phyloP scores from a whole-genome alignment of 2,329 filamentous ascomycete species.

The Beauveria medogensis region DNA sequence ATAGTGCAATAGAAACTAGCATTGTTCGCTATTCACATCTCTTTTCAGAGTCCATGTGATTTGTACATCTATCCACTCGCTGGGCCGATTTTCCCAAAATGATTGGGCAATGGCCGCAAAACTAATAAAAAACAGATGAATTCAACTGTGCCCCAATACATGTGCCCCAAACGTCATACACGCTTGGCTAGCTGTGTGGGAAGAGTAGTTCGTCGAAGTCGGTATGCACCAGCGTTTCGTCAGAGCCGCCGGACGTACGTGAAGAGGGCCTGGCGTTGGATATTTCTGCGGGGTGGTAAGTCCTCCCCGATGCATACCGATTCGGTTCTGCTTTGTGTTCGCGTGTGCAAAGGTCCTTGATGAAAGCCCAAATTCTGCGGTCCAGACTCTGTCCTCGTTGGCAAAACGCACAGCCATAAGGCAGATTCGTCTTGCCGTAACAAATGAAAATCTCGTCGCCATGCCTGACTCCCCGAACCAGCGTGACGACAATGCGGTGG shows the following conservation, averaged over 20 bases:
- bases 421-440: conserved; percentile 23
- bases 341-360: not conserved
- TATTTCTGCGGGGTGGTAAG: not conserved
- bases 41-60: not conserved
- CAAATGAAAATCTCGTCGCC: conserved; percentile 30
- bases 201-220: not conserved
- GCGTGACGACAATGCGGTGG: conserved; percentile 16
- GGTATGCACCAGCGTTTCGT: not conserved
- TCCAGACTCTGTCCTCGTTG: not conserved
- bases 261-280: not conserved
- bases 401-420: conserved; percentile 21
- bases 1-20: conserved; percentile 34
- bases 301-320: not conserved
- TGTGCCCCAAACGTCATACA: not conserved
- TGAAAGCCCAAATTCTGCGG: not conserved
- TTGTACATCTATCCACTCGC: conserved; percentile 2
- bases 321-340: not conserved
- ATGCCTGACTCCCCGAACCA: conserved; percentile 14
- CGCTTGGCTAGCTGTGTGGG: not conserved
- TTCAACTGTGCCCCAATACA: conserved; percentile 2
- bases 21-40: conserved; percentile 24
- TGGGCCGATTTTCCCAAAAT: not conserved
- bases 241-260: too few relatives aligned
- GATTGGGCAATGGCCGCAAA: conserved; percentile 11
- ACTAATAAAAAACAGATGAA: conserved; percentile 14